Evolutionary conservation across 2,329 filamentous ascomycete genomes (phyloP).

Genomic region (Colletotrichum filicis): DNA sequence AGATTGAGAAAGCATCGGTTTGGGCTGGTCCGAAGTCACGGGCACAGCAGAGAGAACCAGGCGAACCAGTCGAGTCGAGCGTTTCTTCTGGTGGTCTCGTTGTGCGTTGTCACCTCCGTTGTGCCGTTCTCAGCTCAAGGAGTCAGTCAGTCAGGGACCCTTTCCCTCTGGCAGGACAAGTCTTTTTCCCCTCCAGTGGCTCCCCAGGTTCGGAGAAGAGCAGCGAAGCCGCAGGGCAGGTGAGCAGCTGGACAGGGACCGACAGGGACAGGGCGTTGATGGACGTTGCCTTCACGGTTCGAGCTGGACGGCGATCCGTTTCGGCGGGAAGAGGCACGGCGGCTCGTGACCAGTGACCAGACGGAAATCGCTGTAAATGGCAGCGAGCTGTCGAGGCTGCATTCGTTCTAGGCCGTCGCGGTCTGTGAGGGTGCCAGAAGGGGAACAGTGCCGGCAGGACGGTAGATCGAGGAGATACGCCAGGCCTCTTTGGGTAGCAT

Average conservation of each 20-base stretch:
- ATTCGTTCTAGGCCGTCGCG: conserved; percentile 28
- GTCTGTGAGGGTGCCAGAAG: conserved; percentile 24
- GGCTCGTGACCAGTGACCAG: conserved; percentile 31
- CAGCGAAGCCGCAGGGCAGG: conserved; percentile 11
- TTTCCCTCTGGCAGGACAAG: not conserved
- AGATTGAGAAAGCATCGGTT: not conserved
- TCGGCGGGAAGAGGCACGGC: conserved; percentile 24
- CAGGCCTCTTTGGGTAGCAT: conserved; percentile 4
- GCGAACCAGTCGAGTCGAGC: not conserved
- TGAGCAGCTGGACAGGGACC: conserved; percentile 23
- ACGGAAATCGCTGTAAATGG: conserved; percentile 28
- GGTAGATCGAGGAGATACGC: conserved; percentile 17
- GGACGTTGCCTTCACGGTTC: conserved; percentile 14
- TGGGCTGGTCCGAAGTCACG: conserved; percentile 31
- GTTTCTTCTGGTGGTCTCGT: not conserved
- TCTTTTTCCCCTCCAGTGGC: not conserved
- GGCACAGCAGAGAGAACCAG: not conserved
- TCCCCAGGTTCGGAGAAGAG: conserved; percentile 11
- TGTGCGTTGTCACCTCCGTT: not conserved
- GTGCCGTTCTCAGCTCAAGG: too few species aligned
- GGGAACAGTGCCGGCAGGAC: conserved; percentile 32
- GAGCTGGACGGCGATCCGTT: conserved; percentile 29
- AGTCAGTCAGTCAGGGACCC: not conserved
- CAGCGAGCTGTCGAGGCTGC: conserved; percentile 24
- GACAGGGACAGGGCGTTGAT: conserved; percentile 23